Percentiles rank a stretch among this genome's conserved stretches.
These are phyloP conservation scores for Casuarina equisetifolia DNA, from an alignment of 306 rosid species.

Conservation along the genomic window DNA sequence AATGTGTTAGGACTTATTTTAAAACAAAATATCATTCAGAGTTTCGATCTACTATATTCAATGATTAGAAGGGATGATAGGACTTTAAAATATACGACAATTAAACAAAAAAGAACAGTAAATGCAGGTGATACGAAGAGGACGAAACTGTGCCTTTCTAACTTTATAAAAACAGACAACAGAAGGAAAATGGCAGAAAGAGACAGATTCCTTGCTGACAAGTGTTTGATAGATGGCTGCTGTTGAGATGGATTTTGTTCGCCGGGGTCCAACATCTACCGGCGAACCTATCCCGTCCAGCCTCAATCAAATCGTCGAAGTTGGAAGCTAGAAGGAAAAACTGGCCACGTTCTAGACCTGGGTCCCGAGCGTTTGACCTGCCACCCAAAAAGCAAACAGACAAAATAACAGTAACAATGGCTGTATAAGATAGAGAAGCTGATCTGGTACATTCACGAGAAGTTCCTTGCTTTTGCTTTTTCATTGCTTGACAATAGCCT, in stretches of 20 bases:
- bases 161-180: too few relatives aligned
- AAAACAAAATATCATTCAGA: too few relatives aligned
- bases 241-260: conserved; percentile 21
- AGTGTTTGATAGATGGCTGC: conserved; percentile 41
- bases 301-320: conserved; percentile 29
- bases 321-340: conserved; percentile 8
- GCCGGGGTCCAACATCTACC: background rate
- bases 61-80: too few relatives aligned
- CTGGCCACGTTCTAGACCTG: conserved; percentile 16
- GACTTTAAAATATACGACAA: too few relatives aligned
- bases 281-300: background rate
- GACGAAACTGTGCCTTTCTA: too few relatives aligned
- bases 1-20: conserved; percentile 12
- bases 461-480: background rate
- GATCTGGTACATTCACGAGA: background rate
- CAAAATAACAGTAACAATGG: conserved; percentile 14
- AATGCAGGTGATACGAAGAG: too few relatives aligned
- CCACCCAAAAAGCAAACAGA: background rate
- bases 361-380: conserved; percentile 21
- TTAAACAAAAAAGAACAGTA: too few relatives aligned
- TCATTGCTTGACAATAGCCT: background rate
- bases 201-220: conserved; percentile 23
- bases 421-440: background rate
- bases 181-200: conserved; percentile 26
- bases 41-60: too few relatives aligned